Base-by-base conservation (phyloP, 2,329 filamentous ascomycete genomes). In the Microsporum ferrugineum region DNA sequence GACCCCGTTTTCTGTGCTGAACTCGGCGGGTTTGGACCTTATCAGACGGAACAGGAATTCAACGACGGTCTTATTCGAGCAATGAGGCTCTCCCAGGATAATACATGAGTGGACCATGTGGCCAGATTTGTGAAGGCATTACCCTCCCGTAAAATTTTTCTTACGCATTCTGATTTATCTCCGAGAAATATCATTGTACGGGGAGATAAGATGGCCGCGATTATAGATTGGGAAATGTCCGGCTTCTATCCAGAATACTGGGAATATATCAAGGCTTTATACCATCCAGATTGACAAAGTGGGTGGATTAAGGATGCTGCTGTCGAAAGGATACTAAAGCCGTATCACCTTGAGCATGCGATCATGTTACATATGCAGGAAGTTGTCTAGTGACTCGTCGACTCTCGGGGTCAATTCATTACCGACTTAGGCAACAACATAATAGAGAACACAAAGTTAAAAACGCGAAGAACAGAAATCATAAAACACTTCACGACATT, bases 221-320 rank as follows among this genome's bases (percentile, higher is more conserved):
- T 70, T 47, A 53, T 70, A 8, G 68, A 68, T 31, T 69, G 68
- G 68, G 68, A 70, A 58, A 66, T 63, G 38, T 59, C 67, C 2
- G 68, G 68, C 29, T 70, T 66, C 63, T 71, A 66, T 62, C 68
- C 68, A 2, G 66, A 67, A 56, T 70, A 70, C 59, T 70, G 68
- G 69, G 68, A 70, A 62, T 70, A 69, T 57, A 65, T 68, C 17
- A 69, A 70, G 49, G 62, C 66, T 17, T 31, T 61, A 33, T 64
- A 60, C 53, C 43, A 61, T 59, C 63, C 65, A 34, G 62, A 65
- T 41, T 66, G 63, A 62, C 39, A 66, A 45, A 60, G 60, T 59
- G 51, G 55, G 45, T 66, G 63, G 63, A 65, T 67, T 57, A 59
- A 59, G 34, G 65, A 66, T n/a, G 62, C 47, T 41, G 45, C 27